Conservation (phyloP, 306 rosid genomes). For the Alnus rubra region DNA sequence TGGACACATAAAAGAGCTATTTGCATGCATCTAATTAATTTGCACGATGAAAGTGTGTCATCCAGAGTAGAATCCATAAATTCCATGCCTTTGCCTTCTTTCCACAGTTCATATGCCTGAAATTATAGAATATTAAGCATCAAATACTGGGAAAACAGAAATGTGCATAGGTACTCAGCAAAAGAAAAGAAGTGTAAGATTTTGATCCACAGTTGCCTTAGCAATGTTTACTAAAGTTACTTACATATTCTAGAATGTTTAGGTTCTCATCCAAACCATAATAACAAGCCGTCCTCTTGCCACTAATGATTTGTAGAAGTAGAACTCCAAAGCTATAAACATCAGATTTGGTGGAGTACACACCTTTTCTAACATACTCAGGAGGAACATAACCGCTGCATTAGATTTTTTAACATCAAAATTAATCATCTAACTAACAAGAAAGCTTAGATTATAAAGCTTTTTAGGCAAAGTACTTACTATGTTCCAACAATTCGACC, state of each 20-base stretch:
- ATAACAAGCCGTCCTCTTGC: background rate
- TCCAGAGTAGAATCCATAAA: constrained; percentile 36
- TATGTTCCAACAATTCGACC: constrained; percentile 39
- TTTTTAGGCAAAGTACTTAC: background rate
- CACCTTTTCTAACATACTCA: constrained; percentile 11
- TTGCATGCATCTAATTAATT: constrained; percentile 35
- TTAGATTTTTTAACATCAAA: background rate
- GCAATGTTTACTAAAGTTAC: background rate
- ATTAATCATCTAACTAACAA: background rate
- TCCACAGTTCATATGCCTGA: constrained; percentile 48
- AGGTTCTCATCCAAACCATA: constrained; percentile 27
- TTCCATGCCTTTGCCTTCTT: constrained; percentile 29
- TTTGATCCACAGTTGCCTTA: background rate
- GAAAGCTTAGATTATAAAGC: background rate
- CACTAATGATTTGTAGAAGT: constrained; percentile 45
- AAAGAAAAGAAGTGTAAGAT: background rate
- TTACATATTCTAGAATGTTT: constrained; percentile 39
- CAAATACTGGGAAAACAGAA: background rate
- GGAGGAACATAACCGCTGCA: constrained; percentile 45
- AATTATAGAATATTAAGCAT: background rate
- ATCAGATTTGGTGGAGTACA: constrained; percentile 35
- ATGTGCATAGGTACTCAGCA: too few species aligned
- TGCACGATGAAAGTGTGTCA: constrained; percentile 29
- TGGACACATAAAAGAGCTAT: constrained; percentile 39
- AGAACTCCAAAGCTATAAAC: constrained; percentile 44